A percentile compares a stretch with the other conserved stretches of the same genome.
Conservation (phyloP, 2,329 filamentous ascomycete genomes). For the Alternaria gansuensis region DNA sequence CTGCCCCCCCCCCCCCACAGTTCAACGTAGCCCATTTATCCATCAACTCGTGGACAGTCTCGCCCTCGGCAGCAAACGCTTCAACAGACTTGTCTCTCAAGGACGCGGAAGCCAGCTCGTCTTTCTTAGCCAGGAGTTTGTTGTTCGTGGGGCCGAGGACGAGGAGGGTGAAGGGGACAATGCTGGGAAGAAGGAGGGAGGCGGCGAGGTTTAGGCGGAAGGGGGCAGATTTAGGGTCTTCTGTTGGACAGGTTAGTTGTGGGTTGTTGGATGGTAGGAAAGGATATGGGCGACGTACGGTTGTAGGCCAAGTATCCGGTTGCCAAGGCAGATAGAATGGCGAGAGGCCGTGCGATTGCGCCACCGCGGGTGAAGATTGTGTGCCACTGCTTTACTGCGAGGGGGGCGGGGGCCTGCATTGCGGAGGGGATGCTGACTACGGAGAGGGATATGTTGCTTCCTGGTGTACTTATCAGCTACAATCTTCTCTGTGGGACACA, state of each 20-base stretch:
- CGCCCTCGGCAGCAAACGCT: conserved; percentile 51
- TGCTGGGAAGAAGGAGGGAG: conserved; percentile 56
- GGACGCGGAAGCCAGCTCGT: conserved; percentile 51
- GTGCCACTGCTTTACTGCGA: conserved; percentile 66
- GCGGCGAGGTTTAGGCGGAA: conserved; percentile 60
- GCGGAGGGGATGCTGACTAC: conserved; percentile 61
- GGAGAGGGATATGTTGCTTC: conserved; percentile 45
- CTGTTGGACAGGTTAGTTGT: conserved; percentile 22
- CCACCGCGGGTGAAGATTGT: conserved; percentile 55
- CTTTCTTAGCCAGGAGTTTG: conserved; percentile 58
- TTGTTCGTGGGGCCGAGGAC: conserved; percentile 60
- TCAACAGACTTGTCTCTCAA: conserved; percentile 52
- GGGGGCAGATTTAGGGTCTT: conserved; percentile 40
- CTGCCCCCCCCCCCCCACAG: conserved; percentile 1
- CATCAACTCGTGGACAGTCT: conserved; percentile 62
- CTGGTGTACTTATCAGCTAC: background rate
- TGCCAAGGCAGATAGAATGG: conserved; percentile 54
- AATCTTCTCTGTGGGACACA: background rate
- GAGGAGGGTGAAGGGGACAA: conserved; percentile 63
- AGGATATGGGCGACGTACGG: conserved; percentile 32
- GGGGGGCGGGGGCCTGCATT: conserved; percentile 63
- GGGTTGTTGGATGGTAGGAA: conserved; percentile 12
- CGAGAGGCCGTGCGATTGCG: conserved; percentile 52
- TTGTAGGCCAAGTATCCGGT: conserved; percentile 60
- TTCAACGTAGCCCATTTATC: conserved; percentile 66